Base-by-base conservation (phyloP, 441 rosid genomes). In the Macaranga tanarius region DNA sequence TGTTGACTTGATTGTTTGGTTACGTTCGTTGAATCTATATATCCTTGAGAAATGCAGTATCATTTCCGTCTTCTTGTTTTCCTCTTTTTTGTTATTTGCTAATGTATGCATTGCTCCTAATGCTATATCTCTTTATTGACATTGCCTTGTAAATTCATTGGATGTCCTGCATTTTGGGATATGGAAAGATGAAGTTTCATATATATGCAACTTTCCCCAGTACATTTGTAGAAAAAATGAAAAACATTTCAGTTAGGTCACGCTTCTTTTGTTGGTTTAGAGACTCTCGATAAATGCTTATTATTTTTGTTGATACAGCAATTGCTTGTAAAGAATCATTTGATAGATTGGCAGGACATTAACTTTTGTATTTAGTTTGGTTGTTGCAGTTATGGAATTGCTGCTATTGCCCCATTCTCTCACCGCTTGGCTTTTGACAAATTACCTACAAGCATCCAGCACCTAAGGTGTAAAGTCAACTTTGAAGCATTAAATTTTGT, bases 321-420 rank as follows among this genome's bases (percentile, higher is more conserved):
- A 45, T 17, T 38, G n/a, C 60, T 15, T 44, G n/a, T 28, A 20
- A 22, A 7, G 20, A 8, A 38, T 12, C 20, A 4, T n/a, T 67
- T 51, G 10, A 51, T 16, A 40, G 57, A 25, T 13, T 15, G 42
- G 48, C 22, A 45, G 3, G 31, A 40, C 7, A 2, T 23, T 47
- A 51, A 69, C 40, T 62, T 34, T 62, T 20, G 19, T n/a, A 10
- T 42, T 70, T 11, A 42, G 4, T 74, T 56, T 74, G 55, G 20
- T 72, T 77, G 59, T 16, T 83, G 71, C 89, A 93, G 98, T 71
- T 86, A 86, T 63, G 98, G 98, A 71, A 83, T 95, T 79, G 97
- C 94, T 78, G 97, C 98, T 2, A 85, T 95, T 64, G 87, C 98
- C 62, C 98, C 99, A 42, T 95, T 93, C 76, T 95, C 99, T 58